Evolutionary conservation across 164 flowering plant species (phyloP), one percentile per base, ranked within the genome.

Genomic region (Macadamia tetraphylla): DNA sequence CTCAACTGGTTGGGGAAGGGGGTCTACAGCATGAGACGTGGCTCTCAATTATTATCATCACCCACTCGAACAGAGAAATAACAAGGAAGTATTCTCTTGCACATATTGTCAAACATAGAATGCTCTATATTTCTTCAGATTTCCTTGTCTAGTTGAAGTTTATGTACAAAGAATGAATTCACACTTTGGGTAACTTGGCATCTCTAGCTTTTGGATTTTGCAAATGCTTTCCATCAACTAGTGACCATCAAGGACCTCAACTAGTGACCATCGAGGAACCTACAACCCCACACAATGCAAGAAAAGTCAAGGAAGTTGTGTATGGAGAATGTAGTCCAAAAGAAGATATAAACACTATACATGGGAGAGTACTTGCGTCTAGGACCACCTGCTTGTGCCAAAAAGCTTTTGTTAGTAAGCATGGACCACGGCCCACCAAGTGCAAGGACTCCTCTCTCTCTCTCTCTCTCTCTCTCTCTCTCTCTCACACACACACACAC

Each of bases 371-470:
- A 66, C 77, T 63, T 57, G 42, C 23, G 15, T 70, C 66, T 67
- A 62, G 79, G 79, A 76, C 79, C 79, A 72, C 75, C 51, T 40
- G 15, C 32, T 55, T 23, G 15, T 52, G 53, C 55, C 73, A 64
- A 70, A 48, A 40, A 52, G 66, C 48, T 60, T 59, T 60, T 40
- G 67, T 61, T 65, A 70, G 67, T 46, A 62, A 67, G 68, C 53
- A 67, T 67, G 67, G 31, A 55, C 70, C 18, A 46, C 61, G 67
- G 12, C 70, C 67, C 65, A 69, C 77, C 58, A 42, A 43, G 29
- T 9, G 15, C 70, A 52, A 29, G 61, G 63, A 29, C 61, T 17
- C 32, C 6, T 17, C 13, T 30, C 23, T 40, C 57, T 42, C 64
- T 58, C 65, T 63, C 65, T 44, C 23, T 32, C 42, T 31, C 65